These are phyloP conservation scores for Talinum fruticosum DNA, from an alignment of 148 eudicot species.

Conservation along the genomic window DNA sequence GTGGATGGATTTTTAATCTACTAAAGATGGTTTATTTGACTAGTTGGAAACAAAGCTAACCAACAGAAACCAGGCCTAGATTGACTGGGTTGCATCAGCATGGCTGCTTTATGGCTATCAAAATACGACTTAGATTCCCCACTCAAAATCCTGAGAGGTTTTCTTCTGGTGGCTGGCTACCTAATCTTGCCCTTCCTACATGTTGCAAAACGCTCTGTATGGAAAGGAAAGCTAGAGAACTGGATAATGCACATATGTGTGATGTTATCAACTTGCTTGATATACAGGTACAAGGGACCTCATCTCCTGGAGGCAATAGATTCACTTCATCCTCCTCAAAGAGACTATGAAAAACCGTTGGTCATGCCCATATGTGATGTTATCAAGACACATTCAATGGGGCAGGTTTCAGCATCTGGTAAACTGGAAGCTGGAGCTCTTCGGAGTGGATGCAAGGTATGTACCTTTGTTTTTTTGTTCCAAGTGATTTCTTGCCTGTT, in stretches of 20 bases:
- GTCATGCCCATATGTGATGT: conserved; percentile 92
- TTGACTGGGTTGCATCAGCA: too few relatives aligned
- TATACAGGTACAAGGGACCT: conserved; percentile 79
- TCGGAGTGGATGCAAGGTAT: conserved; percentile 73
- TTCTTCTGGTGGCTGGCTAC: too few relatives aligned
- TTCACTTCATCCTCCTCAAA: conserved; percentile 61
- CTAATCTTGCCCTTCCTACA: too few relatives aligned
- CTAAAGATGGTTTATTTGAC: neutral
- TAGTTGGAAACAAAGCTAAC: too few relatives aligned
- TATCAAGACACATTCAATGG: conserved; percentile 64
- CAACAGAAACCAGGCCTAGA: too few relatives aligned
- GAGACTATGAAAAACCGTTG: conserved; percentile 82
- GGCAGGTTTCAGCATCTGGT: conserved; percentile 78
- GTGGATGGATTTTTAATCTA: neutral
- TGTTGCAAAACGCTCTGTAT: too few relatives aligned
- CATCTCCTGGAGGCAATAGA: conserved; percentile 76
- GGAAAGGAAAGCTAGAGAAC: too few relatives aligned
- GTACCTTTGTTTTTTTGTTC: neutral
- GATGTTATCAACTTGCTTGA: conserved; percentile 8
- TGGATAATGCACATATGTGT: too few relatives aligned
- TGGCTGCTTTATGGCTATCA: too few relatives aligned
- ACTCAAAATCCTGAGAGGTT: too few relatives aligned
- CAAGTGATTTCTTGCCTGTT: too few relatives aligned
- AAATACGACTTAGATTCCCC: too few relatives aligned
- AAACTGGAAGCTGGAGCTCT: conserved; percentile 93